These are phyloP conservation scores for Fusarium torulosum DNA, from an alignment of 2,329 filamentous ascomycete genomes.

Conservation along the genomic window DNA sequence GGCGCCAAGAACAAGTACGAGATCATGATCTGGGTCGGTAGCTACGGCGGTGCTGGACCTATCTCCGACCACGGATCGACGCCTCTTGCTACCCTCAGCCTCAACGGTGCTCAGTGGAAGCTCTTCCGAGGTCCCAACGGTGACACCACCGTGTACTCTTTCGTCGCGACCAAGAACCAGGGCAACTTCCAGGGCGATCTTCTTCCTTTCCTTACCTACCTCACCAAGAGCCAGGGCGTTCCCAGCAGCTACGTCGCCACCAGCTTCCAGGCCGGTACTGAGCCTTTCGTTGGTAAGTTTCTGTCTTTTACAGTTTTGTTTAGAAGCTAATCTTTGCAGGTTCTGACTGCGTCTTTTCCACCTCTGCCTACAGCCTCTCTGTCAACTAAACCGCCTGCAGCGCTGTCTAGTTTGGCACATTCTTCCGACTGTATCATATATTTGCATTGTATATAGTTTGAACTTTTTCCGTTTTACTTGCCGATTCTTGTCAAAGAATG, in stretches of 20 bases:
- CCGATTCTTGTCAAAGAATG: no score
- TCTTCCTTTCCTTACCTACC: conserved; percentile 68
- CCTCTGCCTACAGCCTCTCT: conserved; percentile 32
- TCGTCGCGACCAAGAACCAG: conserved; percentile 56
- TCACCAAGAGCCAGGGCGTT: conserved; percentile 60
- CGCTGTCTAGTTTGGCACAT: not conserved
- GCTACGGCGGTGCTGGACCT: conserved; percentile 69
- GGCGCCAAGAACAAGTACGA: conserved; percentile 65
- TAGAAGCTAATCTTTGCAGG: conserved; percentile 21
- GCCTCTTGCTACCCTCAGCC: conserved; percentile 57
- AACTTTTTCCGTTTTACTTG: no score
- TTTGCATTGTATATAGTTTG: not conserved
- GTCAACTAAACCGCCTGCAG: conserved; percentile 30
- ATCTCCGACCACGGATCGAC: conserved; percentile 53
- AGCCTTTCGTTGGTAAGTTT: conserved; percentile 64
- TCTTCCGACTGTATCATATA: not conserved
- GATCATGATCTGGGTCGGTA: conserved; percentile 74
- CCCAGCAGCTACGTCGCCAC: conserved; percentile 40
- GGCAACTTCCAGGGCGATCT: conserved; percentile 69
- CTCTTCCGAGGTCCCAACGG: conserved; percentile 73
- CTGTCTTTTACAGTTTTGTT: fast-evolving
- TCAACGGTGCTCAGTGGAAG: conserved; percentile 68
- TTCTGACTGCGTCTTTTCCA: conserved; percentile 37
- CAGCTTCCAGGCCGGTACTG: conserved; percentile 59
- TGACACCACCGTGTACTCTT: conserved; percentile 71